These are phyloP conservation scores for Pythium myriotylum DNA, from an alignment of 352 stramenopile species.

Conservation along the genomic window DNA sequence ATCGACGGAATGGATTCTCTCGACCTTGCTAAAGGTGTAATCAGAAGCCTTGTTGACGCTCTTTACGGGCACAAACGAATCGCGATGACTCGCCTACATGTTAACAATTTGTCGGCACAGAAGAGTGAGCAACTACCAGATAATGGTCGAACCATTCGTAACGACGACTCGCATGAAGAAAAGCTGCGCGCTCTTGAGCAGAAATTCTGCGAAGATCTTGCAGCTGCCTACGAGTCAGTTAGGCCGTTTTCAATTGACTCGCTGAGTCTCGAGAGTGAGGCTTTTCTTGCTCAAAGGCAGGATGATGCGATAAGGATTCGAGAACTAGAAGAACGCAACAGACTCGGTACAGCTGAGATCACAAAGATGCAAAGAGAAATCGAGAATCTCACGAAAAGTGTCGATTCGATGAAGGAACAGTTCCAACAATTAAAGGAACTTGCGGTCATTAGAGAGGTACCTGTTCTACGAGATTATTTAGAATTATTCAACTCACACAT, in stretches of 20 bases:
- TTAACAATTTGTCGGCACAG: background rate
- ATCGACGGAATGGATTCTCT: constrained; percentile 53
- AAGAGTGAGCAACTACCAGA: too few species aligned
- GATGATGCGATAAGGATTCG: constrained; percentile 10
- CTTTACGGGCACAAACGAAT: constrained; percentile 54
- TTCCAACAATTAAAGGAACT: constrained; percentile 17
- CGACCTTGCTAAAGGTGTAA: constrained; percentile 45
- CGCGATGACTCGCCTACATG: background rate
- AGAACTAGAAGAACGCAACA: constrained; percentile 7
- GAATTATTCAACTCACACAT: background rate
- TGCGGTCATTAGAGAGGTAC: constrained; percentile 15
- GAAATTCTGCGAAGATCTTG: constrained; percentile 15
- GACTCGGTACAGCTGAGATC: constrained; percentile 1
- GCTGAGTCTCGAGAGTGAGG: constrained; percentile 11
- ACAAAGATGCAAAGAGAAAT: constrained; percentile 1
- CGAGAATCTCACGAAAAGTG: constrained; percentile 4
- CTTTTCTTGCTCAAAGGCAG: constrained; percentile 6
- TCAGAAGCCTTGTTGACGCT: constrained; percentile 52
- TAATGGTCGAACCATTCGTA: too few species aligned
- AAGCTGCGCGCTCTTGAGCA: background rate
- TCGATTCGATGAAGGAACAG: constrained; percentile 23
- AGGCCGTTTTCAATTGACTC: constrained; percentile 17
- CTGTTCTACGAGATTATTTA: background rate
- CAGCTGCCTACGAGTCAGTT: constrained; percentile 11
- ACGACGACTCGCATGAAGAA: background rate